Percentiles rank a stretch among this genome's conserved stretches.
Evolutionary conservation across 1,284 basidiomycete species (phyloP).

Genomic region (Takashimella koratensis): DNA sequence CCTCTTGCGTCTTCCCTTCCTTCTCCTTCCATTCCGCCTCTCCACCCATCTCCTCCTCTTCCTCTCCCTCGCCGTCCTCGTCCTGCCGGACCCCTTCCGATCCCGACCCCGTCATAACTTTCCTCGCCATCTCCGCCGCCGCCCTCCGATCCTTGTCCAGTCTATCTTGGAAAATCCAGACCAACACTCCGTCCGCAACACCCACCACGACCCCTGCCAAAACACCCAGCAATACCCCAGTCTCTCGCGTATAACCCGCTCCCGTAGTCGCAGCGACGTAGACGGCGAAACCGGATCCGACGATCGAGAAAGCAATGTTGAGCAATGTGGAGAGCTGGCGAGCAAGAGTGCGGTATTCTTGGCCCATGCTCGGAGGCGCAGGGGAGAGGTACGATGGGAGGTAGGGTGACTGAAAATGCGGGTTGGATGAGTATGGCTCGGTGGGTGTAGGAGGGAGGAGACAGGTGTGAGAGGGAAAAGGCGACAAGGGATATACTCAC

Average conservation of each 20-base stretch:
- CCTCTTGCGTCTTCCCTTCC: background rate
- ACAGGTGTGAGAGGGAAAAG: background rate
- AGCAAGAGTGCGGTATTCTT: slow-evolving; percentile 30
- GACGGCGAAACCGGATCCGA: slow-evolving; percentile 36
- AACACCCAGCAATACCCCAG: slow-evolving; percentile 29
- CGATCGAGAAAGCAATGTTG: slow-evolving; percentile 43
- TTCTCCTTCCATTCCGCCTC: background rate
- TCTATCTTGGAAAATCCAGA: slow-evolving; percentile 26
- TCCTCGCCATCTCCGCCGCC: slow-evolving; percentile 10
- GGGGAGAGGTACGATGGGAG: slow-evolving; percentile 37
- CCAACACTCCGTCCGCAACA: slow-evolving; percentile 31
- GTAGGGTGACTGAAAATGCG: slow-evolving; percentile 27
- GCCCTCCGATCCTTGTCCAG: slow-evolving; percentile 19
- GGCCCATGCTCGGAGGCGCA: slow-evolving; percentile 22
- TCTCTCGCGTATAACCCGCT: slow-evolving; percentile 32
- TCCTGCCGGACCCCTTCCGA: background rate
- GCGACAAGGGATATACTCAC: background rate
- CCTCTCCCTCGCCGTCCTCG: background rate
- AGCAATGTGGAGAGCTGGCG: slow-evolving; percentile 32
- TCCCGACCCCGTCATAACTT: background rate
- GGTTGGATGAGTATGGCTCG: no score
- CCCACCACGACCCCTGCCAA: slow-evolving; percentile 34
- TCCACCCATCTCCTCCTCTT: background rate
- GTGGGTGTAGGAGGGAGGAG: background rate
- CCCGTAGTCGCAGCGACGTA: slow-evolving; percentile 32